Conservation (phyloP, 148 eudicot genomes). For the Camellia japonica region DNA sequence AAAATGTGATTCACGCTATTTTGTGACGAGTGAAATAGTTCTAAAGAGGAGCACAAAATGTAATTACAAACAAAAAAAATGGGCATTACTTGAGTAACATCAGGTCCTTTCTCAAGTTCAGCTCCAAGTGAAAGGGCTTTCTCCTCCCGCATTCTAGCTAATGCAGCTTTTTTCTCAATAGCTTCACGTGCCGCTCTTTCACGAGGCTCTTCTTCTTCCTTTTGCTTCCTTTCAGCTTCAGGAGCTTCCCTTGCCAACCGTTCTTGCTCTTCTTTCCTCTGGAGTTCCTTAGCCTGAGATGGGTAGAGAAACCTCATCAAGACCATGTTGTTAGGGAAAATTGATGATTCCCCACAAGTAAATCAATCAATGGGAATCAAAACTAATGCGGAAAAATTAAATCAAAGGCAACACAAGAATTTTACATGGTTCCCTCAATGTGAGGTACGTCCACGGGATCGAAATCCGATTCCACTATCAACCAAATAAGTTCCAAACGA, state of each 20-base stretch:
- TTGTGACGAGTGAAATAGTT: not conserved
- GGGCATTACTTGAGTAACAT: constrained; percentile 77
- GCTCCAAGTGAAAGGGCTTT: constrained; percentile 75
- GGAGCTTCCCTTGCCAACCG: constrained; percentile 84
- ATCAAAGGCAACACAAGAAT: too few relatives aligned
- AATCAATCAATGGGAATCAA: too few relatives aligned
- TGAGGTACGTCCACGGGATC: too few relatives aligned
- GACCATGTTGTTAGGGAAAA: too few relatives aligned
- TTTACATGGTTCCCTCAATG: too few relatives aligned
- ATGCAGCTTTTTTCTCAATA: constrained; percentile 81
- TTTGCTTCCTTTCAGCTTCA: constrained; percentile 78
- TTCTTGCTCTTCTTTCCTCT: constrained; percentile 86
- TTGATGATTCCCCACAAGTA: too few relatives aligned
- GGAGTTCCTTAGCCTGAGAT: constrained; percentile 85
- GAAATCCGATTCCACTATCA: too few relatives aligned
- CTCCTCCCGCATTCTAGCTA: constrained; percentile 72
- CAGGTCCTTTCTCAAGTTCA: constrained; percentile 94
- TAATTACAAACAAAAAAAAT: not conserved
- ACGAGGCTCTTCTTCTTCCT: constrained; percentile 93
- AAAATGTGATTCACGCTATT: too few relatives aligned
- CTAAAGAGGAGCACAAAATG: not conserved
- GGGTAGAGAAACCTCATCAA: not conserved
- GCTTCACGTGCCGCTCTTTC: constrained; percentile 89
- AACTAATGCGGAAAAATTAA: too few relatives aligned
- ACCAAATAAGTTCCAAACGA: too few relatives aligned